Evolutionary conservation across 768 basidiomycete species (phyloP), one percentile per base, ranked within the genome.

Genomic region (Serendipita sp.): DNA sequence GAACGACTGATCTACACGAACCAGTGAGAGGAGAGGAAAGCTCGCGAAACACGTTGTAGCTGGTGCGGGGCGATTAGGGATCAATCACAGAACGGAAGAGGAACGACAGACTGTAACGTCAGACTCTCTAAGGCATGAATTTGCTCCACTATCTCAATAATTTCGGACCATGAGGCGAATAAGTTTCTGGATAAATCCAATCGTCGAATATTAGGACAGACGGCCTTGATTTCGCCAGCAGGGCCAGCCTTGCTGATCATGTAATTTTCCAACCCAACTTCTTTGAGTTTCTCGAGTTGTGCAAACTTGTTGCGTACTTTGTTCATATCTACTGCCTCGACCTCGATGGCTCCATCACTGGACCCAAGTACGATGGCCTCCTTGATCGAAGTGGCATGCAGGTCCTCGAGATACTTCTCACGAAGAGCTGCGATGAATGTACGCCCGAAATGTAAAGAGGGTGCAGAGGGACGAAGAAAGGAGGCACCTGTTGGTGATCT

Each of bases 311-410:
- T 75, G 70, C 87, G 80, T 65, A 96, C 83, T 71, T 85, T 89
- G 70, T 89, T 85, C 32, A 96, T 76, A 51, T 83, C 80, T 2
- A 92, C 88, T 3, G 89, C 91, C 73, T 94, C 88, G 11, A 98
- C 89, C 68, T 86, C 77, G 68, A 98, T 93, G 3, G 82, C 78
- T 34, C 89, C 88, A 62, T 82, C 80, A 28, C 93, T 94, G 1
- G 89, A 90, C 34, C 91, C 91, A 32, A 95, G 78, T 10, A 84
- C 68, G 48, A 91, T 79, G 30, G 74, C 82, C 73, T 93, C 88
- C 63, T 78, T 77, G 32, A 36, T 30, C 36, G 45, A 32, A 13
- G 18, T 13, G 11, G 13, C 3, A 68, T 81, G 83, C 44, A 77
- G 76, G 28, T 74, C 64, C 68, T 90, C 89, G 66, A 89, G 76